These are phyloP conservation scores for Entomortierella chlamydospora DNA, from an alignment of 192 early-diverging fungal species.

Conservation along the genomic window DNA sequence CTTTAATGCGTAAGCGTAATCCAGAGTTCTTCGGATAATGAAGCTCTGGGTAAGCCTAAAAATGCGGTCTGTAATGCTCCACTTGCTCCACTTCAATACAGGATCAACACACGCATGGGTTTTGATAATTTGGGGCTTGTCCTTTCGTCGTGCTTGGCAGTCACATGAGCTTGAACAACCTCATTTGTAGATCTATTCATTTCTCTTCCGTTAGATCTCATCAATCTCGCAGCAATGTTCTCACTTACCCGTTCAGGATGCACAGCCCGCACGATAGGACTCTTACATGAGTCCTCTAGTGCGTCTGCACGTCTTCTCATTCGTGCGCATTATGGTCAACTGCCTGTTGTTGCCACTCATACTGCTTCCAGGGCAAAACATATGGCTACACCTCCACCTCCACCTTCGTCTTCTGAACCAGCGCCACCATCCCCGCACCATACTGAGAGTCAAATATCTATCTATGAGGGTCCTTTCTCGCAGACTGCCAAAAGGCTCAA, in stretches of 20 bases:
- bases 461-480: slow-evolving; percentile 65
- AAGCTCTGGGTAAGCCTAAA: too few relatives aligned
- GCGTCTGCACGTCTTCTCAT: background rate
- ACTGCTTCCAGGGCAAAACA: background rate
- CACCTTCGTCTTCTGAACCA: background rate
- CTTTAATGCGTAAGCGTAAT: too few relatives aligned
- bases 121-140: too few relatives aligned
- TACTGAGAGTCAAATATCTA: slow-evolving; percentile 32
- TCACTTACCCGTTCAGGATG: slow-evolving; percentile 7
- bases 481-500: slow-evolving; percentile 65
- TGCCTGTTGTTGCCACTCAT: slow-evolving; percentile 32
- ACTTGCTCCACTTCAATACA: too few relatives aligned
- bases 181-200: too few relatives aligned
- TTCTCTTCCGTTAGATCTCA: too few relatives aligned
- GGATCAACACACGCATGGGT: too few relatives aligned
- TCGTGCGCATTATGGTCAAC: slow-evolving; percentile 38
- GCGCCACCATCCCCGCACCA: slow-evolving; percentile 28
- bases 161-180: too few relatives aligned
- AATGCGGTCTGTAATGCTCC: too few relatives aligned
- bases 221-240: too few relatives aligned
- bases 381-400: slow-evolving; percentile 2
- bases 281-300: background rate
- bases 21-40: too few relatives aligned
- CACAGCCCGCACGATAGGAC: slow-evolving; percentile 11
- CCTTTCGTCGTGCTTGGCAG: too few relatives aligned